phyloP scores from a whole-genome alignment of 2,329 filamentous ascomycete genomes.

The Aspergillus pseudotamarii region DNA sequence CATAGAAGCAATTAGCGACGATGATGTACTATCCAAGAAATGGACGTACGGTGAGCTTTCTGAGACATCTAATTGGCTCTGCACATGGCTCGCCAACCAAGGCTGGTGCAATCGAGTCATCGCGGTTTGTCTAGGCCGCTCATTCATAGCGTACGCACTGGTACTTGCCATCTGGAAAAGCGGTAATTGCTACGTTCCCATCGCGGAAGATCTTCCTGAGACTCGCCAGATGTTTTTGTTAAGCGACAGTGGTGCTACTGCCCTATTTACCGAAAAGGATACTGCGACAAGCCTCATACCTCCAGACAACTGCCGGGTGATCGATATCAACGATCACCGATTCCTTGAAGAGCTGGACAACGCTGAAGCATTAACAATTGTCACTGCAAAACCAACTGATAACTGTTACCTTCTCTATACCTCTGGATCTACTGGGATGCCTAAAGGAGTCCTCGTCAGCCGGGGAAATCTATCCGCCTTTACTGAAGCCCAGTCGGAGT shows the following conservation, averaged over 20 bases:
- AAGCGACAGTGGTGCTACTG: neutral
- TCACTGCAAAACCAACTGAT: neutral
- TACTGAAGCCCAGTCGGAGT: slow-evolving; percentile 15
- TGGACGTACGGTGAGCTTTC: neutral
- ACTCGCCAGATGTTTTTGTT: slow-evolving; percentile 7
- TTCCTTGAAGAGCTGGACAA: neutral
- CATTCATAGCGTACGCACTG: slow-evolving; percentile 14
- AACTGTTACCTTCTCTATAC: slow-evolving; percentile 18
- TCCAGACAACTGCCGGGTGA: neutral
- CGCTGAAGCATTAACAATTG: no score
- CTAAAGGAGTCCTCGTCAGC: slow-evolving; percentile 18
- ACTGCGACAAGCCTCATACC: neutral
- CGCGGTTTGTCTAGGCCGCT: neutral
- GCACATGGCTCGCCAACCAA: neutral
- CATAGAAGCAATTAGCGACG: neutral
- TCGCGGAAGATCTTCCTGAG: slow-evolving; percentile 17
- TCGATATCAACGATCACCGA: neutral
- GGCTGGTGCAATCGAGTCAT: neutral
- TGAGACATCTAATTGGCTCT: neutral
- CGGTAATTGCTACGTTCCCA: slow-evolving; percentile 16
- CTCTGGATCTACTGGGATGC: slow-evolving; percentile 17
- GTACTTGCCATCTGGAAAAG: slow-evolving; percentile 17
- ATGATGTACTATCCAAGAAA: neutral
- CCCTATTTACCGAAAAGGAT: neutral
- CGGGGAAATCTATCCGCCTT: slow-evolving; percentile 16